Conservation (phyloP, 2,329 filamentous ascomycete species). For the Aspergillus pseudonomiae region DNA sequence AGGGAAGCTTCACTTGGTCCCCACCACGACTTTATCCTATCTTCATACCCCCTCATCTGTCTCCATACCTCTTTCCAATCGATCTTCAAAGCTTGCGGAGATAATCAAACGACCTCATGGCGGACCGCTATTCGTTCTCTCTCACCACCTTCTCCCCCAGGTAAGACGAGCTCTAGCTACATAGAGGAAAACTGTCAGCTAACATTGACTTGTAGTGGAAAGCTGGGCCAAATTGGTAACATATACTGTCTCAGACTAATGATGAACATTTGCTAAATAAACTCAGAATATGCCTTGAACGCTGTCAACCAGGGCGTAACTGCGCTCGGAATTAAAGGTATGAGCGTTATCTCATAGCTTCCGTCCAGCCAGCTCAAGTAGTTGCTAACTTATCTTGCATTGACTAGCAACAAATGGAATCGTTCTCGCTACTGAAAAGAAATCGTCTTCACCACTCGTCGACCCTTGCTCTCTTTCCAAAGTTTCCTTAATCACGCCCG, state of each 20-base stretch:
- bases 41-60: constrained; percentile 16
- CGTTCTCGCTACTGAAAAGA: constrained; percentile 98
- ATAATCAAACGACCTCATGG: constrained; percentile 63
- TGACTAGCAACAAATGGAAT: constrained; percentile 93
- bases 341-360: constrained; percentile 21
- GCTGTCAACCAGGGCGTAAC: constrained; percentile 99
- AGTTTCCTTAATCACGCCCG: constrained; percentile 95
- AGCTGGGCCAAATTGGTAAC: constrained; percentile 96
- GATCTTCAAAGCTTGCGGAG: constrained; percentile 20
- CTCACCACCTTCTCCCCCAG: constrained; percentile 99
- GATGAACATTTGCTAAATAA: constrained; percentile 20
- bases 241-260: background rate
- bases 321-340: constrained; percentile 97
- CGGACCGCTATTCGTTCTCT: constrained; percentile 98
- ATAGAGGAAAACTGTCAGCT: constrained; percentile 35
- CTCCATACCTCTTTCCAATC: background rate
- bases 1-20: constrained; percentile 35
- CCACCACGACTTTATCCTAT: constrained; percentile 21
- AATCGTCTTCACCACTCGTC: constrained; percentile 95
- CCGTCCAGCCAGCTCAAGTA: constrained; percentile 1
- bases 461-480: constrained; percentile 94
- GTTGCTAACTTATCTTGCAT: constrained; percentile 17
- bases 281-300: constrained; percentile 93
- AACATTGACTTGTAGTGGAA: constrained; percentile 69
- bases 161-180: constrained; percentile 51